Conservation (phyloP, 1,284 basidiomycete genomes). For the Sanghuangporus sanghuang region DNA sequence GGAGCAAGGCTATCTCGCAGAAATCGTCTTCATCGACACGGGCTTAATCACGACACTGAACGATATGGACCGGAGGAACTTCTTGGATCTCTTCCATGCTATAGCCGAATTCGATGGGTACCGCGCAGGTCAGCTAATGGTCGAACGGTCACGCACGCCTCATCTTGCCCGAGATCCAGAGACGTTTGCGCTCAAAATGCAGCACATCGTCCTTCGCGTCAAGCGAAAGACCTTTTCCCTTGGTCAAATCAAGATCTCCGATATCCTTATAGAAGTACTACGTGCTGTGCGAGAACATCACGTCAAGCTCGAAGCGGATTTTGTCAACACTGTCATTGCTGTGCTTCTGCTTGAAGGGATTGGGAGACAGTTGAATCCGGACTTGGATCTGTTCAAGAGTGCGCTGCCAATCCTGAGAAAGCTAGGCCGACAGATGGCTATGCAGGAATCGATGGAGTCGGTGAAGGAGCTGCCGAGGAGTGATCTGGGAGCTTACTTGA, state of each 20-base stretch:
- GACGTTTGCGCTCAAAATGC: constrained; percentile 96
- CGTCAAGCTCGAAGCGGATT: constrained; percentile 98
- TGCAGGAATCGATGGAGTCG: constrained; percentile 56
- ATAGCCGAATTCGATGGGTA: constrained; percentile 97
- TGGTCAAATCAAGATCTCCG: constrained; percentile 92
- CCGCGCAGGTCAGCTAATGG: constrained; percentile 91
- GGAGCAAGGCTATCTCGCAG: constrained; percentile 80
- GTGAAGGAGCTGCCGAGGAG: constrained; percentile 52
- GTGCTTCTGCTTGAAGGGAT: constrained; percentile 95
- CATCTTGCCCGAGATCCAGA: constrained; percentile 89
- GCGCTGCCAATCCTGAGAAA: constrained; percentile 87
- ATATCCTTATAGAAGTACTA: constrained; percentile 87
- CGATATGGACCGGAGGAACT: constrained; percentile 80
- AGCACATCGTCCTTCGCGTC: constrained; percentile 88
- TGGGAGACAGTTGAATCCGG: constrained; percentile 89
- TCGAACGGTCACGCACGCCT: constrained; percentile 91
- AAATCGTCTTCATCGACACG: constrained; percentile 95
- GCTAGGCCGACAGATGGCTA: constrained; percentile 84
- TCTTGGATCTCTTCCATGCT: constrained; percentile 94
- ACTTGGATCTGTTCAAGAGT: constrained; percentile 90
- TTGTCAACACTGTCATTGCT: constrained; percentile 96
- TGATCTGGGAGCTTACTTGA: constrained; percentile 79
- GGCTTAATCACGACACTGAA: constrained; percentile 90
- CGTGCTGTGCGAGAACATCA: constrained; percentile 88
- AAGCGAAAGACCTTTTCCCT: constrained; percentile 97